A percentile compares a stretch with the other conserved stretches of the same genome.
Evolutionary conservation across 805 yeast genomes (phyloP).

Genomic region (Candida broadrunensis): DNA sequence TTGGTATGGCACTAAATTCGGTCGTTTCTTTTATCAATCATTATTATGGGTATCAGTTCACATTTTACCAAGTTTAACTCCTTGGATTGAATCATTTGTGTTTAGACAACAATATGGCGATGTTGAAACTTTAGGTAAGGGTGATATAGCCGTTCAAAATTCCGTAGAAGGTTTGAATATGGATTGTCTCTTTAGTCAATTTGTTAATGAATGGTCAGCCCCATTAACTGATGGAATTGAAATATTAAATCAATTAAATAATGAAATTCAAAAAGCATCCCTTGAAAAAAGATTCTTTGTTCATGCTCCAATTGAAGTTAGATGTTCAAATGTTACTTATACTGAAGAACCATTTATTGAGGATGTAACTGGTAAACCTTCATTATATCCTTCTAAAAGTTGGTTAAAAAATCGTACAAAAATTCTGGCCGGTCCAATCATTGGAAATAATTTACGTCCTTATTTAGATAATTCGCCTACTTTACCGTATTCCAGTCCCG

Average conservation of each 20-base stretch:
- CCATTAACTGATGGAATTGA: constrained; percentile 79
- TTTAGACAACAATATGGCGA: constrained; percentile 81
- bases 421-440: constrained; percentile 71
- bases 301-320: constrained; percentile 93
- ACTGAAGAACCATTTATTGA: constrained; percentile 33
- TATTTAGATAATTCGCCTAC: constrained; percentile 76
- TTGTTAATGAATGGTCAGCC: constrained; percentile 96
- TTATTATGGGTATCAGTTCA: constrained; percentile 78
- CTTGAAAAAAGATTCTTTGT: constrained; percentile 65
- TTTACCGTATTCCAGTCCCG: constrained; percentile 50
- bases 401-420: constrained; percentile 51
- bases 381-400: constrained; percentile 41
- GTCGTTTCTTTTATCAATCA: constrained; percentile 76
- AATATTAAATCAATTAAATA: constrained; percentile 60
- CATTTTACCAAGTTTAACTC: constrained; percentile 73
- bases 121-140: constrained; percentile 61
- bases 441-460: constrained; percentile 82
- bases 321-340: constrained; percentile 83
- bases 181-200: constrained; percentile 94
- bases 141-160: constrained; percentile 66
- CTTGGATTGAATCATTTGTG: constrained; percentile 78
- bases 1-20: constrained; percentile 82
- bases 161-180: constrained; percentile 87
- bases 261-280: constrained; percentile 61
- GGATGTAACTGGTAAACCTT: constrained; percentile 32